Base-by-base conservation (phyloP, 176 grass and related monocot species). In the Eleusine indica region DNA sequence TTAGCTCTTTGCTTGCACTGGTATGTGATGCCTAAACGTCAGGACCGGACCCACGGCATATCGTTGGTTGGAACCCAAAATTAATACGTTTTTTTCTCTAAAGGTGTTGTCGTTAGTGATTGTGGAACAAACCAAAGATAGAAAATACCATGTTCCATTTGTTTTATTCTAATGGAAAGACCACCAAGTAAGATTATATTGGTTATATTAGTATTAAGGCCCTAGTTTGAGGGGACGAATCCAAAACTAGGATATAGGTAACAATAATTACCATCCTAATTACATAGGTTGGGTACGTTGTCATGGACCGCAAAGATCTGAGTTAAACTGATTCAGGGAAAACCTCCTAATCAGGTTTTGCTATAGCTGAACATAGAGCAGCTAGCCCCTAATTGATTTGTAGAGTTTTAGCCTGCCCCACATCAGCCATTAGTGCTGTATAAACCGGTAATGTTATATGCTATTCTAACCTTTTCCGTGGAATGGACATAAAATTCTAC, bases 21-120 rank as follows among this genome's bases (percentile, higher is more conserved):
- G 60, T 18, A 71, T 65, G 65, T 76, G 66, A 85, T 85, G 66
- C 54, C 56, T 42, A 71, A 85, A 82, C 56, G 71, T 82, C 77
- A 81, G 44, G 65, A 8, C 54, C 4, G 71, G 71, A 11, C 72
- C 77, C 72, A 57, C 66, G 18, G 35, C 44, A 30, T 56, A 82
- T 77, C 28, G 10, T 66, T 84, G 38, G 25, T 68, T 49, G 37
- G 66, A 76, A 81, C 15, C 16, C 43, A 76, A 69, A 68, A 28
- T 28, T 15, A 9, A n/a, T 39, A 2, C 21, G 10, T 22, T n/a
- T 5, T 0, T 52, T 77, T 18, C n/a, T 10, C 13, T 22, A 69
- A 80, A 80, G 47, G 32, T 8, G 15, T 53, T 5, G 18, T 25
- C 25, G 25, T 54, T 68, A 54, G 78, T 80, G 78, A 56, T 9